These are phyloP conservation scores for Plasmodium vinckei DNA, from an alignment of 169 alveolate species.

Conservation along the genomic window DNA sequence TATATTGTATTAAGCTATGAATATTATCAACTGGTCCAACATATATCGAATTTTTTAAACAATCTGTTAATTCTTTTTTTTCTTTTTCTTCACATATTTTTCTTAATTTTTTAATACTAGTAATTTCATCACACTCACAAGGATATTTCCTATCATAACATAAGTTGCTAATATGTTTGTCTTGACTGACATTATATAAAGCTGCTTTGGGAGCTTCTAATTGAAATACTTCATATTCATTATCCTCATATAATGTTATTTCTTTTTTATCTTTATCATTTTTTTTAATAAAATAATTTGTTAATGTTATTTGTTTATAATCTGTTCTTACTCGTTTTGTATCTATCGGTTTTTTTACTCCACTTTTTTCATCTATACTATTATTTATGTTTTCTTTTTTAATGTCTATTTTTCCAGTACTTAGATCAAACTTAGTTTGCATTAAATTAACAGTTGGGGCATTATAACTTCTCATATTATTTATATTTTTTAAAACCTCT, in stretches of 20 bases:
- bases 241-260: slow-evolving; percentile 5
- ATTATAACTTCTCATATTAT: slow-evolving; percentile 28
- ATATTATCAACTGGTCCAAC: slow-evolving; percentile 84
- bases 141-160: slow-evolving; percentile 19
- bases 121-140: slow-evolving; percentile 40
- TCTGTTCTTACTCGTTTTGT: slow-evolving; percentile 66
- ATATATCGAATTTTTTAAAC: slow-evolving; percentile 78
- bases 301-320: slow-evolving; percentile 38
- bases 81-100: slow-evolving; percentile 69
- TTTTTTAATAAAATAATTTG: slow-evolving; percentile 60
- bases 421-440: slow-evolving; percentile 24
- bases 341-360: slow-evolving; percentile 8
- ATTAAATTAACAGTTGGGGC: slow-evolving; percentile 7
- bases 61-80: slow-evolving; percentile 77
- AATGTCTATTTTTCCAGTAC: slow-evolving; percentile 7
- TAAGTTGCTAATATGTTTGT: slow-evolving; percentile 39
- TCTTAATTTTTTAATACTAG: slow-evolving; percentile 48
- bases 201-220: slow-evolving; percentile 43
- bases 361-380: neutral
- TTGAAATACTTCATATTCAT: slow-evolving; percentile 42
- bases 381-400: slow-evolving; percentile 3
- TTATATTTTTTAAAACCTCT: slow-evolving; percentile 52
- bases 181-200: slow-evolving; percentile 21
- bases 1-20: slow-evolving; percentile 83
- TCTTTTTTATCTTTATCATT: neutral